Conservation (phyloP, 495 filamentous ascomycete genomes). For the Aspergillus asperescens region DNA sequence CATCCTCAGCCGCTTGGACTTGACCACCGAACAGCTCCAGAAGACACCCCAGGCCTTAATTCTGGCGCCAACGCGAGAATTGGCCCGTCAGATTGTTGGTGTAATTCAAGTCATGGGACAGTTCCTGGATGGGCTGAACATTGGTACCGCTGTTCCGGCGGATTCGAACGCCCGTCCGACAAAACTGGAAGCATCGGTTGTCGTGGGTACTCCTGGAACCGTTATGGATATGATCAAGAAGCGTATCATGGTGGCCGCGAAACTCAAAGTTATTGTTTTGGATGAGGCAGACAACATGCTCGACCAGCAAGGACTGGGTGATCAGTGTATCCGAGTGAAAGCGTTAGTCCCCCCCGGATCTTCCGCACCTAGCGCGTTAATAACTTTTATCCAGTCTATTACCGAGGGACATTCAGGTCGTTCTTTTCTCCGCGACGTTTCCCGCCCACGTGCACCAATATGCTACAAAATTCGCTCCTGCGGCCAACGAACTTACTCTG, state of each 20-base stretch:
- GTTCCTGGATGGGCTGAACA: constrained; percentile 65
- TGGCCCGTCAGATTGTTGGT: constrained; percentile 88
- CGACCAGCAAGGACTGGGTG: constrained; percentile 88
- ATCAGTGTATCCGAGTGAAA: constrained; percentile 89
- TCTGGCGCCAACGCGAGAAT: constrained; percentile 87
- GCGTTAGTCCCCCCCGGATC: constrained; percentile 46
- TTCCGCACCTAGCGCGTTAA: constrained; percentile 1
- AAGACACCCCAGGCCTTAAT: constrained; percentile 76
- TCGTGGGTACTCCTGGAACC: constrained; percentile 93
- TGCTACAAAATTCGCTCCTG: constrained; percentile 72
- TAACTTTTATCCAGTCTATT: constrained; percentile 52
- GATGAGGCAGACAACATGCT: constrained; percentile 97
- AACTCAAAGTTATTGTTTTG: constrained; percentile 73
- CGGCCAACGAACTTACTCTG: constrained; percentile 82
- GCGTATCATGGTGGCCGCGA: constrained; percentile 56
- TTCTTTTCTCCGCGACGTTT: constrained; percentile 97
- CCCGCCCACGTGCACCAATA: constrained; percentile 76
- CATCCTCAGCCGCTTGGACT: constrained; percentile 77
- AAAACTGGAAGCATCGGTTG: constrained; percentile 62
- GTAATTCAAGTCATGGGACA: constrained; percentile 77
- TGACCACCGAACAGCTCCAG: constrained; percentile 45
- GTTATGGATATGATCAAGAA: constrained; percentile 78
- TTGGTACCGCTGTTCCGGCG: constrained; percentile 75
- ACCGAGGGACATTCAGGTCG: constrained; percentile 66
- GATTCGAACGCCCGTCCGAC: constrained; percentile 56